Percentiles rank a stretch among this genome's conserved stretches.
Conservation (phyloP, 768 basidiomycete genomes). For the Mycena maculata region DNA sequence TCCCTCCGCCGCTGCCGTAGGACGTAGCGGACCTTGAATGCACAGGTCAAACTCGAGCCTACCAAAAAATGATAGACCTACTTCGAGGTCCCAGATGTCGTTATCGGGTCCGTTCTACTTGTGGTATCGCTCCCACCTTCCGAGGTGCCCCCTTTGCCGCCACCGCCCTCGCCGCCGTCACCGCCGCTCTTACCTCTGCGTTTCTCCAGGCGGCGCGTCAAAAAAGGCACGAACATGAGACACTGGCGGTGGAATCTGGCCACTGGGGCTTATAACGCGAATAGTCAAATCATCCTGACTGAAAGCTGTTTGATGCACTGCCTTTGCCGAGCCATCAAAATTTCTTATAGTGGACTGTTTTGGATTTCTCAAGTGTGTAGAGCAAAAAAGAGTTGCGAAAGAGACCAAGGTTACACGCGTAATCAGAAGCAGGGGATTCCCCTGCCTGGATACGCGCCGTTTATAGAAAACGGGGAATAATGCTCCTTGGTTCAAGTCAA, state of each 20-base stretch:
- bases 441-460: too few relatives aligned
- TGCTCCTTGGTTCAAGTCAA: too few relatives aligned
- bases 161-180: conserved; percentile 1
- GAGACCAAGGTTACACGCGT: too few relatives aligned
- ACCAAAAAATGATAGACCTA: background rate
- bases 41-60: background rate
- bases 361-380: too few relatives aligned
- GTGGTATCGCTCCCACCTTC: background rate
- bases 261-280: background rate
- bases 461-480: too few relatives aligned
- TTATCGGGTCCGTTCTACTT: background rate
- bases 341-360: too few relatives aligned
- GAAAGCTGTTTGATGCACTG: conserved; percentile 12
- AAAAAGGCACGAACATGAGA: conserved; percentile 29
- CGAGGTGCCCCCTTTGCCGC: background rate
- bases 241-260: background rate
- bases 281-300: background rate
- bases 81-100: conserved; percentile 18
- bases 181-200: conserved; percentile 22
- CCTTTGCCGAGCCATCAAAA: too few relatives aligned
- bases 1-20: conserved; percentile 50
- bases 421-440: too few relatives aligned
- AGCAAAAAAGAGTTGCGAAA: too few relatives aligned
- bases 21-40: conserved; percentile 36
- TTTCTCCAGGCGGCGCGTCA: conserved; percentile 15